phyloP scores from a whole-genome alignment of 1,284 basidiomycete species.

The Pseudozyma sp. region DNA sequence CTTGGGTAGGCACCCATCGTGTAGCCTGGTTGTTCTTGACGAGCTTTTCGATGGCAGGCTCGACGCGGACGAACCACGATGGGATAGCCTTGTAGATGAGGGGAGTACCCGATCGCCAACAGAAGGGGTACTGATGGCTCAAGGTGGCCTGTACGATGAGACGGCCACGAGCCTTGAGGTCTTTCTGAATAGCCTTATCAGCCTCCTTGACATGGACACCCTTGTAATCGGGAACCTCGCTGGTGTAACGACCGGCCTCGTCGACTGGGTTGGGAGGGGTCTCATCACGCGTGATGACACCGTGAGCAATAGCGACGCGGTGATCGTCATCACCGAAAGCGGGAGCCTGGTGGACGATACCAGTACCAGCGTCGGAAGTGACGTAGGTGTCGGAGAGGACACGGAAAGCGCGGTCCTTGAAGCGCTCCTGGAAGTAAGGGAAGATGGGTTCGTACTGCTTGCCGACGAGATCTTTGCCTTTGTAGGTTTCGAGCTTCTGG shows the following conservation, averaged over 20 bases:
- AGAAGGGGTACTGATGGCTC: constrained; percentile 95
- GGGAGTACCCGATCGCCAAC: constrained; percentile 93
- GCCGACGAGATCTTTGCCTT: constrained; percentile 91
- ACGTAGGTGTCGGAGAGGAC: constrained; percentile 94
- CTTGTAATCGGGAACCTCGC: constrained; percentile 87
- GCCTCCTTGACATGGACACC: constrained; percentile 95
- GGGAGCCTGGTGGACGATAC: constrained; percentile 98
- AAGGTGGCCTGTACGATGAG: constrained; percentile 88
- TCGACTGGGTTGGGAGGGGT: constrained; percentile 96
- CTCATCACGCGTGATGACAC: constrained; percentile 84
- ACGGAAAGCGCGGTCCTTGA: constrained; percentile 89
- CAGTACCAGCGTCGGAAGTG: constrained; percentile 91
- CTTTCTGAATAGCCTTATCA: constrained; percentile 93
- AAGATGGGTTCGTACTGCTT: constrained; percentile 97
- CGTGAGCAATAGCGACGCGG: constrained; percentile 86
- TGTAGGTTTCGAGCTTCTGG: constrained; percentile 85
- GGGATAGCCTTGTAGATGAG: constrained; percentile 97
- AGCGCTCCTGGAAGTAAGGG: constrained; percentile 95
- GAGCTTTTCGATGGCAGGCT: constrained; percentile 84
- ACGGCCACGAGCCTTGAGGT: constrained; percentile 86
- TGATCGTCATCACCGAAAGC: constrained; percentile 99
- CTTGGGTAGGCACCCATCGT: constrained; percentile 90
- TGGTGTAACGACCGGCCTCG: constrained; percentile 87
- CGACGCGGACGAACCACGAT: constrained; percentile 94
- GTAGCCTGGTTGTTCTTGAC: constrained; percentile 91